Conservation (phyloP, 2,329 filamentous ascomycete species). For the Zopfia rhizophila region DNA sequence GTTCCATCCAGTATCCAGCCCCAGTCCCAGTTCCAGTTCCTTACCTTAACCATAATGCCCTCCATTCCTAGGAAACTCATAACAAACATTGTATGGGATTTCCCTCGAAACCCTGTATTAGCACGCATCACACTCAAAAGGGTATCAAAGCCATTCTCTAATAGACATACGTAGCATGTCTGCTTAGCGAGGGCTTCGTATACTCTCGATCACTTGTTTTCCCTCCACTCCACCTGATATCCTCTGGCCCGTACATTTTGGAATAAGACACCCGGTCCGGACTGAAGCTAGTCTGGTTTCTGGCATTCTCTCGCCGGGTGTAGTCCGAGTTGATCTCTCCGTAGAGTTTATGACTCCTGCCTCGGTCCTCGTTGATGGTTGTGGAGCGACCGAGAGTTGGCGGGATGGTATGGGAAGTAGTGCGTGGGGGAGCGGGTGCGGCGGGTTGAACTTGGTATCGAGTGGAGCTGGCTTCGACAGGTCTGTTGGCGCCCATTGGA, state of each 20-base stretch:
- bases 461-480: constrained; percentile 25
- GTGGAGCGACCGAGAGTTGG: constrained; percentile 36
- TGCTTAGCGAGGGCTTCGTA: constrained; percentile 36
- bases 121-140: background rate
- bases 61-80: background rate
- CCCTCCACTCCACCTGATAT: constrained; percentile 45
- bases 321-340: constrained; percentile 36
- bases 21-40: background rate
- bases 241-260: constrained; percentile 46
- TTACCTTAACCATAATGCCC: background rate
- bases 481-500: constrained; percentile 46
- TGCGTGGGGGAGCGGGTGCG: constrained; percentile 17
- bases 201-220: constrained; percentile 35
- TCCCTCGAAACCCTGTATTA: background rate
- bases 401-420: constrained; percentile 19
- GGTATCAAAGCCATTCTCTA: too few species aligned
- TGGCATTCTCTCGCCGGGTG: constrained; percentile 24
- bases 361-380: constrained; percentile 33
- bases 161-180: constrained; percentile 42
- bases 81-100: background rate
- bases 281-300: constrained; percentile 42
- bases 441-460: constrained; percentile 21
- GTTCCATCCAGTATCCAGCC: background rate
- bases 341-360: constrained; percentile 36
- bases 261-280: constrained; percentile 44